Evolutionary conservation across 2,329 filamentous ascomycete species (phyloP), one percentile per base, ranked within the genome.

Genomic region (Fusarium chlamydosporum): DNA sequence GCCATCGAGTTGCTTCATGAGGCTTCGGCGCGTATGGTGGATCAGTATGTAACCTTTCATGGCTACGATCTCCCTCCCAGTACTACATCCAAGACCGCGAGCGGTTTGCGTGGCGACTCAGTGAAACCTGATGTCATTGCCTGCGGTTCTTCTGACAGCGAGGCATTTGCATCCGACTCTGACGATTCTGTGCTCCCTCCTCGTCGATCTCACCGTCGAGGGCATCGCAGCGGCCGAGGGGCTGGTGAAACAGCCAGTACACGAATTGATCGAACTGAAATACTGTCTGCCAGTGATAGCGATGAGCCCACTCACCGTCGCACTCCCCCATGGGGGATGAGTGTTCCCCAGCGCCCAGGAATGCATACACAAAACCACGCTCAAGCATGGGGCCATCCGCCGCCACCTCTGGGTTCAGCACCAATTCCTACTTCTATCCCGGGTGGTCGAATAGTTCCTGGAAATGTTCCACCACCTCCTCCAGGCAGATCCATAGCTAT

Each of bases 1-100:
- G 80, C 80, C 11, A 68, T 82, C 7, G 75, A 78, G 51, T 60
- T 73, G 16, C 78, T 83, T n/a, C 78, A 81, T 60, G 60, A 69
- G 45, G 78, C 76, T 61, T 79, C 80, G 11, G 79, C 80, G n/a
- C 77, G 79, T 41, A 78, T 76, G n/a, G 77, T 80, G 41, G 65
- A 75, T 58, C 62, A 65, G 43, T 68, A 66, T 67, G 74, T 79
- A 54, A 40, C 61, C n/a, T 70, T 71, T 26, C 75, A 79, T 46
- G 80, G 79, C 46, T 81, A 78, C 50, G 75, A 67, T 26, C 64
- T 70, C 13, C 59, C 66, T 23, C 68, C 71, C 10, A 55, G 57
- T 27, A 40, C 64, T 37, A 59, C 51, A 23, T 41, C 50, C 48
- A 66, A 61, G 38, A 13, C 27, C 11, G 33, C 48, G 12, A 46